These are phyloP conservation scores for Apiospora hydei DNA, from an alignment of 2,329 filamentous ascomycete species.

Conservation along the genomic window DNA sequence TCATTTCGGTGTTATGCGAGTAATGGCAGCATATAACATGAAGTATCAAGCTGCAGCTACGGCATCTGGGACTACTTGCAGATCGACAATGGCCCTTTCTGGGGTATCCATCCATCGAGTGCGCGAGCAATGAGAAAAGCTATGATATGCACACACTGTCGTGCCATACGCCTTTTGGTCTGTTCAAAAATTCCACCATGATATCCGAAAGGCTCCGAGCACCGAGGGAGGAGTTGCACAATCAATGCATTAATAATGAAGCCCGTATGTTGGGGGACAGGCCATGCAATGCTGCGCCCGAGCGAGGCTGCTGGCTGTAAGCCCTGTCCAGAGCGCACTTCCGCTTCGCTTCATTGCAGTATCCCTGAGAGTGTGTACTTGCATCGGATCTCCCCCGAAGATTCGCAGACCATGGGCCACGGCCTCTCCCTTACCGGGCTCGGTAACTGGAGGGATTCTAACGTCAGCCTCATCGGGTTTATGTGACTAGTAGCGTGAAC, in stretches of 20 bases:
- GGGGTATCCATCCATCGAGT: not conserved
- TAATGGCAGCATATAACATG: not conserved
- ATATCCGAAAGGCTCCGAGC: constrained; percentile 8
- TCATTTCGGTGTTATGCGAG: not conserved
- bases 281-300: not conserved
- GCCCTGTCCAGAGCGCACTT: not conserved
- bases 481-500: not conserved
- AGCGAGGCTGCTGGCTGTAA: not conserved
- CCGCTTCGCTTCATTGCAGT: not conserved
- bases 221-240: not conserved
- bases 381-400: not conserved
- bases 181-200: not conserved
- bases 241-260: not conserved
- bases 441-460: not conserved
- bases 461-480: not conserved
- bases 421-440: not conserved
- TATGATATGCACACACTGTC: constrained; percentile 1
- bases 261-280: not conserved
- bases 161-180: not conserved
- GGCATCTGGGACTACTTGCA: not conserved
- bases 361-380: not conserved
- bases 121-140: not conserved
- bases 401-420: not conserved
- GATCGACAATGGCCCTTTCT: not conserved
- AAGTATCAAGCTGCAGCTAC: not conserved